Evolutionary conservation across 805 yeast genomes (phyloP), one percentile per base, ranked within the genome.

Genomic region (Ogataea angusta): DNA sequence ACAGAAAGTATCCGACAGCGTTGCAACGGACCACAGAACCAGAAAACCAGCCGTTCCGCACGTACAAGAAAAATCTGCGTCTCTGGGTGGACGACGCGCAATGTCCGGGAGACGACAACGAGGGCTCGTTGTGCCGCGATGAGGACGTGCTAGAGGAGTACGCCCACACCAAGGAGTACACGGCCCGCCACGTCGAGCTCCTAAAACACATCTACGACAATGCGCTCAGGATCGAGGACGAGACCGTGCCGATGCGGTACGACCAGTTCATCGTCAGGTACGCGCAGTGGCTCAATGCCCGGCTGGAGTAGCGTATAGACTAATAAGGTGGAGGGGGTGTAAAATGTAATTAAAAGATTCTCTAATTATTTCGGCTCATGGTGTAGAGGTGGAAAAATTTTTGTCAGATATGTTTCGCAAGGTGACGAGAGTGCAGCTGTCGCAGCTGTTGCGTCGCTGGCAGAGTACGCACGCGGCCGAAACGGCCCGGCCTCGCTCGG

Each of bases 21-120:
- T 35, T 68, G 17, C 53, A 58, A 17, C 54, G 57, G 6, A 60
- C 56, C n/a, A 58, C 56, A 13, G 78, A 62, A 50, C 56, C 62
- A 8, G 68, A 62, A 1, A 69, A 70, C 45, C 57, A 61, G 49
- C 56, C 62, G 9, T 66, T 62, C 1, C 72, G 72, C 47, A 58
- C 65, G 2, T 83, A 65, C 51, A 54, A 78, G 19, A 75, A 77
- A 1, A 72, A 73, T 36, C 54, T 81, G 32, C 62, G 85, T 32
- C 56, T 73, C 13, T 84, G 93, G 93, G 57, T 78, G 8, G 52
- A 54, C 2, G 45, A 52, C 22, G 30, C 45, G 10, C 59, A 54
- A 12, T 60, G 66, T 39, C 52, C 57, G 5, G 40, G 34, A 0
- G 43, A 54, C 30, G 60, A 61, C 23, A 49, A 43, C 13, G 54